Conservation (phyloP, 805 yeast genomes). For the Suhomyces vadensis region DNA sequence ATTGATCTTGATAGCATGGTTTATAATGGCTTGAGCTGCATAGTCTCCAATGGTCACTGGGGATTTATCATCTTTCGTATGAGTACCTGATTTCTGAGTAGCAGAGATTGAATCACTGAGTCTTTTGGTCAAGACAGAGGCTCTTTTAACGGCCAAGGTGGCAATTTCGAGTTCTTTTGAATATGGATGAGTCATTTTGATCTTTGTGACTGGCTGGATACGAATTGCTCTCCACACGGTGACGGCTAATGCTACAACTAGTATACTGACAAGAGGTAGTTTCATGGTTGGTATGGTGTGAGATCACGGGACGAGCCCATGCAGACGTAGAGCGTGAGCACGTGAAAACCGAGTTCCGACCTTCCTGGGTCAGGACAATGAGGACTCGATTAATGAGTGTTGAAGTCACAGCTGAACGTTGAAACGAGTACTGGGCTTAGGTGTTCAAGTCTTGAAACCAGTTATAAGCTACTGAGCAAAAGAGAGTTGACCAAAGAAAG, state of each 20-base stretch:
- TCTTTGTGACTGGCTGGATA: background rate
- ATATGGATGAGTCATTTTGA: constrained; percentile 37
- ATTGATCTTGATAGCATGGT: constrained; percentile 72
- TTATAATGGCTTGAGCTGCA: constrained; percentile 92
- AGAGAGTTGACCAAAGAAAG: no score
- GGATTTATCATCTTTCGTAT: constrained; percentile 82
- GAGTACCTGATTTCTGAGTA: constrained; percentile 51
- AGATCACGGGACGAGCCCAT: background rate
- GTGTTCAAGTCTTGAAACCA: no score
- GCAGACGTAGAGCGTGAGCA: background rate
- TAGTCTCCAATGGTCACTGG: constrained; percentile 98
- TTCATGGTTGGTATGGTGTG: constrained; percentile 3
- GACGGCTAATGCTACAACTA: background rate
- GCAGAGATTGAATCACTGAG: constrained; percentile 57
- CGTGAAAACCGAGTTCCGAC: background rate
- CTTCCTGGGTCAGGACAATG: no score
- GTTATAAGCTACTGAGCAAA: no score
- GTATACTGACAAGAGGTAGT: background rate
- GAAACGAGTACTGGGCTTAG: no score
- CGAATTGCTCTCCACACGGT: background rate
- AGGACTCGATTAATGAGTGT: no score
- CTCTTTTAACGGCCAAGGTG: constrained; percentile 85
- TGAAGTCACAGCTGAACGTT: no score
- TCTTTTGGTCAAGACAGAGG: constrained; percentile 70
- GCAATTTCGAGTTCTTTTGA: constrained; percentile 76